These are phyloP conservation scores for Malassezia cuniculi DNA, from an alignment of 1,284 basidiomycete species.

Conservation along the genomic window DNA sequence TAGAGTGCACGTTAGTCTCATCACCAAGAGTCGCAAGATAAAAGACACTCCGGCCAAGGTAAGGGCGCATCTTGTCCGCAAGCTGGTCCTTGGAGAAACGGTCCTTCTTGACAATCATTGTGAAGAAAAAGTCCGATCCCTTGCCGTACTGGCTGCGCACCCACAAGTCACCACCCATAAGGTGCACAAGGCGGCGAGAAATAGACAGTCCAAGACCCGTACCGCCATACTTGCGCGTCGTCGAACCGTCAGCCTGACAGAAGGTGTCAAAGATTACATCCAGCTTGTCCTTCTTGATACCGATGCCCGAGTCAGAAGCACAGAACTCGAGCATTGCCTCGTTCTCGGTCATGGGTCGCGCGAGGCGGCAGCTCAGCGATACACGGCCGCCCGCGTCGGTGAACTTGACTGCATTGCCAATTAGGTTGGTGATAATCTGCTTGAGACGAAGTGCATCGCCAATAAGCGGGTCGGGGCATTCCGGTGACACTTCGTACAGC, in stretches of 20 bases:
- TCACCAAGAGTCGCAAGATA: conserved; percentile 79
- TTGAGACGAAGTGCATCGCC: conserved; percentile 74
- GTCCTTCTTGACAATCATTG: conserved; percentile 51
- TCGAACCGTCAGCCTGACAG: conserved; percentile 78
- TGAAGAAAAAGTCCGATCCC: conserved; percentile 95
- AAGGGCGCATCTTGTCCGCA: conserved; percentile 39
- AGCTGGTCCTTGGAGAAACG: conserved; percentile 30
- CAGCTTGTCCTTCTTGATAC: conserved; percentile 96
- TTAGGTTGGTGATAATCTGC: conserved; percentile 43
- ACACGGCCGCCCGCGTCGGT: conserved; percentile 77
- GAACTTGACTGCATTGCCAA: conserved; percentile 52
- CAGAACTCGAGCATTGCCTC: conserved; percentile 86
- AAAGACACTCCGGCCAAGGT: conserved; percentile 51
- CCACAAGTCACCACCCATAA: conserved; percentile 99
- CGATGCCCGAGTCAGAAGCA: conserved; percentile 93
- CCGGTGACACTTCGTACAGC: conserved; percentile 88
- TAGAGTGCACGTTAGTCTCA: conserved; percentile 61
- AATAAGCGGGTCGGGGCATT: conserved; percentile 90
- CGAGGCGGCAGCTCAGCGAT: conserved; percentile 68
- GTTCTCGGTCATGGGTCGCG: conserved; percentile 56
- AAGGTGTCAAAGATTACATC: conserved; percentile 99
- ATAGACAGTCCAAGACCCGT: conserved; percentile 76
- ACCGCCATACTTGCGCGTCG: conserved; percentile 72
- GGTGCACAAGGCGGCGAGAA: conserved; percentile 70
- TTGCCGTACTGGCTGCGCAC: conserved; percentile 77